Evolutionary conservation across 768 basidiomycete species (phyloP), one percentile per base, ranked within the genome.

Genomic region (Russula virescens): DNA sequence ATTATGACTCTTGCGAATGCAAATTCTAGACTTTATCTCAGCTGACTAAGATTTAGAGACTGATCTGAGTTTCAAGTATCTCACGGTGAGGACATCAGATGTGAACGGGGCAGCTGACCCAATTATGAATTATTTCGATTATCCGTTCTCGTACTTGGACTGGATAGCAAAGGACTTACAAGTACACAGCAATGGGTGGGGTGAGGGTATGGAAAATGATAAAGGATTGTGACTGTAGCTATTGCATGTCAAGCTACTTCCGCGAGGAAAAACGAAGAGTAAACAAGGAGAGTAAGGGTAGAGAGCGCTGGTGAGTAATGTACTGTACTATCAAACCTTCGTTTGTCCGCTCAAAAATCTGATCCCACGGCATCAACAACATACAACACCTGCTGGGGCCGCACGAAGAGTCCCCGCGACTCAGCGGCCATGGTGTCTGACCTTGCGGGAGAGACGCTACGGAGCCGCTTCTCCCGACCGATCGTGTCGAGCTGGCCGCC

Each of bases 381-480:
- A 71, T 93, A 92, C 57, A 94, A 76, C 59, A 93, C 89, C 71
- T 92, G 90, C 73, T 90, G 88, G 5, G 91, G 91, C 58, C 91
- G 76, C 51, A 94, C 90, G 69, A 94, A 94, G 50, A 94, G 70
- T 1, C 91, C 91, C 67, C 83, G 71, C 0, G 85, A 82, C 74
- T 93, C 85, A 72, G 84, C 70, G 68, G 74, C 73, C 75, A 88
- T 73, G 74, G 84, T 68, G 56, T 83, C 82, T 70, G 82, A 83
- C 40, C 78, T 74, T 0, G 83, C 83, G 7, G 91, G 91, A 50
- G 87, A 89, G 11, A 79, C 83, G 67, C 90, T 84, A 60, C 83
- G 72, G 69, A 84, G 79, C 63, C 91, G 75, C 74, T 91, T 85
- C 69, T 73, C 71, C 45, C 78, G 71, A 54, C 79, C 77, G 35